These are phyloP conservation scores for Scedosporium boydii DNA, from an alignment of 2,329 filamentous ascomycete species.

Conservation along the genomic window DNA sequence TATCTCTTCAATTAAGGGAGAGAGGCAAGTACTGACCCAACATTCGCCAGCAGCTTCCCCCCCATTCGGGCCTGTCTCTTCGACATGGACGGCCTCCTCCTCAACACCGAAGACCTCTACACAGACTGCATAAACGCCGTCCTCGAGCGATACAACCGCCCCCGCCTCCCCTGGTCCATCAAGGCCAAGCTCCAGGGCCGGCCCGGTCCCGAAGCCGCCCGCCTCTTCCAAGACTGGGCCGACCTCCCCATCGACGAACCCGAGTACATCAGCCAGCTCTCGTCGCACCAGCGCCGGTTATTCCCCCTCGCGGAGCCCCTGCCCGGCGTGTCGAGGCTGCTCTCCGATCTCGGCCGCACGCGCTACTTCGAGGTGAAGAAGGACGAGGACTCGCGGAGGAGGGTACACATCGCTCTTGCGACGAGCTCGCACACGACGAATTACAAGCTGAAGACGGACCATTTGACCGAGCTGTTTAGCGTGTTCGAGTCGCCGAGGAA, in stretches of 20 bases:
- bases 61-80: slow-evolving; percentile 87
- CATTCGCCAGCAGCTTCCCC: slow-evolving; percentile 52
- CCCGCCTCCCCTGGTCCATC: slow-evolving; percentile 79
- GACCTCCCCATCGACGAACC: slow-evolving; percentile 66
- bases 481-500: slow-evolving; percentile 61
- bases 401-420: slow-evolving; percentile 75
- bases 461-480: slow-evolving; percentile 48
- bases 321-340: slow-evolving; percentile 64
- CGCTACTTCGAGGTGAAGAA: slow-evolving; percentile 35
- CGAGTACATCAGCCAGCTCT: slow-evolving; percentile 53
- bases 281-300: slow-evolving; percentile 55
- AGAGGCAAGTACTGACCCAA: slow-evolving; percentile 9
- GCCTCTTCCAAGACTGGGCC: slow-evolving; percentile 67
- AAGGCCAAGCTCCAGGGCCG: slow-evolving; percentile 73
- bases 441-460: slow-evolving; percentile 66
- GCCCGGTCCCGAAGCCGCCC: slow-evolving; percentile 41
- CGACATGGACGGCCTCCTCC: slow-evolving; percentile 95
- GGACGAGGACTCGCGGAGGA: slow-evolving; percentile 14
- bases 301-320: slow-evolving; percentile 72
- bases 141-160: slow-evolving; percentile 63
- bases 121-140: slow-evolving; percentile 75
- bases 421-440: slow-evolving; percentile 67
- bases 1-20: slow-evolving; percentile 2
- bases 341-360: slow-evolving; percentile 48
- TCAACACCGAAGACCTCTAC: slow-evolving; percentile 89